Conservation (phyloP, 495 filamentous ascomycete species). For the Parachaetomium inaequale region DNA sequence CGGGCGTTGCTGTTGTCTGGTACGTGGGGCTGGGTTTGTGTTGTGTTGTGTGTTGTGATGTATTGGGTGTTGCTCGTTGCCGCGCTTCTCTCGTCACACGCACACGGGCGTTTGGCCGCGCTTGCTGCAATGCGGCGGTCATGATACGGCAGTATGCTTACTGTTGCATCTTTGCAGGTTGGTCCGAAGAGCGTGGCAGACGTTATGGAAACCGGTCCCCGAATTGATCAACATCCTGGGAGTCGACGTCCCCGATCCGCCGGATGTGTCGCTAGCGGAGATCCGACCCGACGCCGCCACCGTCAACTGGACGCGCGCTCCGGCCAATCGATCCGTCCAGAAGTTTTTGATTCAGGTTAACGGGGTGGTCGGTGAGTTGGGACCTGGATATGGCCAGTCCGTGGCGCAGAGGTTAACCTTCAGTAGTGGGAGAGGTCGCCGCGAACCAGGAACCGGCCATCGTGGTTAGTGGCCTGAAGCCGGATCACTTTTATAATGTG, state of each 20-base stretch:
- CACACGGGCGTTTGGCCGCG: not conserved
- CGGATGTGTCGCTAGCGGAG: conserved; percentile 86
- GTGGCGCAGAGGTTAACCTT: conserved; percentile 13
- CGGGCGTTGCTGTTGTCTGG: conserved; percentile 45
- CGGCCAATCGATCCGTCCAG: conserved; percentile 69
- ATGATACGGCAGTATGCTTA: conserved; percentile 17
- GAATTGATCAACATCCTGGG: conserved; percentile 86
- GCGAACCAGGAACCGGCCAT: conserved; percentile 80
- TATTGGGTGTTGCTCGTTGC: not conserved
- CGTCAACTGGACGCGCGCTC: conserved; percentile 85
- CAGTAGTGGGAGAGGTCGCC: conserved; percentile 76
- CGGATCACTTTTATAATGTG: conserved; percentile 85
- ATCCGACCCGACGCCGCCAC: conserved; percentile 82
- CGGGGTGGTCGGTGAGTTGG: conserved; percentile 72
- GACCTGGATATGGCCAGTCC: not conserved
- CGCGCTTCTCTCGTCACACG: not conserved
- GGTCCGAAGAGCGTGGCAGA: conserved; percentile 74
- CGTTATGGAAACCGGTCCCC: conserved; percentile 83
- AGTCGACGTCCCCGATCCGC: conserved; percentile 85
- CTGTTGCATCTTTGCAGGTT: conserved; percentile 54
- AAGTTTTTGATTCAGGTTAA: conserved; percentile 93
- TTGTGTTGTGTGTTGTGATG: not conserved
- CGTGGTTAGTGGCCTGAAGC: conserved; percentile 77
- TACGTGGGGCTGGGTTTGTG: conserved; percentile 24
- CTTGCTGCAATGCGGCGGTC: not conserved